Base-by-base conservation (phyloP, 1,284 basidiomycete genomes). In the Meripilus lineatus region DNA sequence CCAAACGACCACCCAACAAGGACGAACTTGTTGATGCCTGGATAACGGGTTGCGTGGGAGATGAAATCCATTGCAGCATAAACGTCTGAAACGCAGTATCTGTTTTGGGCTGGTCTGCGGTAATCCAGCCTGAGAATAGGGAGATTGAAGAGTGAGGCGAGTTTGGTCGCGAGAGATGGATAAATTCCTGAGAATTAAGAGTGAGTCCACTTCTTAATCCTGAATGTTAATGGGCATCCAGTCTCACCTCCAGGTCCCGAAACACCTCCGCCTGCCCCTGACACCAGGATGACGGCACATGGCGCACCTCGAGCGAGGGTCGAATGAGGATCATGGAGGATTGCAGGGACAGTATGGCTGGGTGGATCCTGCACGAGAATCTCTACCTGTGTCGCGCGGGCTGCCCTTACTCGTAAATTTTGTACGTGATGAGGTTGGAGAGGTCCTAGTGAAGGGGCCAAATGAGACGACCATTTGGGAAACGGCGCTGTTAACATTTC, bases 31-130 rank as follows among this genome's bases (percentile, higher is more conserved):
- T 32, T 23, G 20, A 32, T 24, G n/a, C n/a, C n/a, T n/a, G n/a
- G n/a, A n/a, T n/a, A n/a, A n/a, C n/a, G n/a, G n/a, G 22, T 30
- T 4, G 25, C 14, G 28, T 30, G 28, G 10, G n/a, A 18, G 5
- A 40, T 26, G n/a, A 15, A 32, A 23, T 40, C 13, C 35, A 36
- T 24, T 21, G 30, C 22, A 10, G 6, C 32, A 17, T 40, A 39
- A 18, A 42, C 39, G 32, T 42, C 44, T 23, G 44, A 26, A 11
- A 33, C 26, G 33, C 44, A 35, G 44, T 46, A 46, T 20, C 22
- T 36, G 32, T 46, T 46, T 21, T 21, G 44, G 15, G 38, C 44
- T 17, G 39, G 39, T 6, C n/a, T 5, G 22, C 32, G 44, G 25
- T 41, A 30, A 33, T 46, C 38, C 32, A 36, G 20, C 5, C 44